Conservation (phyloP, 495 filamentous ascomycete species). For the Chlorociboria aeruginascens region DNA sequence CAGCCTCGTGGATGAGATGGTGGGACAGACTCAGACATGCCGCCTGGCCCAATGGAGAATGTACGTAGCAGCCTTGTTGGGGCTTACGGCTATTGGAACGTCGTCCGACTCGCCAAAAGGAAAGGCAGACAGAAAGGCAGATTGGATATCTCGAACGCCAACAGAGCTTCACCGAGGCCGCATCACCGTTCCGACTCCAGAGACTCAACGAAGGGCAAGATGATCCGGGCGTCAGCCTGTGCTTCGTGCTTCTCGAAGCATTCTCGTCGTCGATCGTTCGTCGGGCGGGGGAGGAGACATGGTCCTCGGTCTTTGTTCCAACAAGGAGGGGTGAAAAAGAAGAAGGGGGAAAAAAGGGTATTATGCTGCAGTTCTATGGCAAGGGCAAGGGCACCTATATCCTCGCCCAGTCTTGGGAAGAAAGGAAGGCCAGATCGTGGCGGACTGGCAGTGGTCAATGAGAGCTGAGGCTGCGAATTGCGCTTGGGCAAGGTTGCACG, state of each 20-base stretch:
- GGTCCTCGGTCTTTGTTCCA: not conserved
- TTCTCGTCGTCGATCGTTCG: not conserved
- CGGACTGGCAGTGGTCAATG: too few species aligned
- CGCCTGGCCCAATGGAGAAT: not conserved
- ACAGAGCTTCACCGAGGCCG: not conserved
- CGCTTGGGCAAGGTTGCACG: too few species aligned
- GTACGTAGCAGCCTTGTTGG: constrained; percentile 1
- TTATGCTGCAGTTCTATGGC: too few species aligned
- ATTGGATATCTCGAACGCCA: not conserved
- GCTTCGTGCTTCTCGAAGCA: not conserved
- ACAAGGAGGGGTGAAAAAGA: too few species aligned
- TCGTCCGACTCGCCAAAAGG: not conserved
- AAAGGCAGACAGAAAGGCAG: not conserved
- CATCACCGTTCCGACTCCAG: not conserved
- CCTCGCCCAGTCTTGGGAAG: too few species aligned
- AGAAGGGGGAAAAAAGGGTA: too few species aligned
- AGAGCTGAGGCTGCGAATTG: too few species aligned
- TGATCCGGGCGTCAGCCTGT: not conserved
- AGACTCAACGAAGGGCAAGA: not conserved
- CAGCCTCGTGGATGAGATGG: not conserved
- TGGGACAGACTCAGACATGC: not conserved
- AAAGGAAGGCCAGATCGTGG: too few species aligned
- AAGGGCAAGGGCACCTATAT: too few species aligned
- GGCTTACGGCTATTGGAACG: not conserved
- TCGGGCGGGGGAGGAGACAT: not conserved